Conservation (phyloP, 805 yeast species). For the Candida maesae region DNA sequence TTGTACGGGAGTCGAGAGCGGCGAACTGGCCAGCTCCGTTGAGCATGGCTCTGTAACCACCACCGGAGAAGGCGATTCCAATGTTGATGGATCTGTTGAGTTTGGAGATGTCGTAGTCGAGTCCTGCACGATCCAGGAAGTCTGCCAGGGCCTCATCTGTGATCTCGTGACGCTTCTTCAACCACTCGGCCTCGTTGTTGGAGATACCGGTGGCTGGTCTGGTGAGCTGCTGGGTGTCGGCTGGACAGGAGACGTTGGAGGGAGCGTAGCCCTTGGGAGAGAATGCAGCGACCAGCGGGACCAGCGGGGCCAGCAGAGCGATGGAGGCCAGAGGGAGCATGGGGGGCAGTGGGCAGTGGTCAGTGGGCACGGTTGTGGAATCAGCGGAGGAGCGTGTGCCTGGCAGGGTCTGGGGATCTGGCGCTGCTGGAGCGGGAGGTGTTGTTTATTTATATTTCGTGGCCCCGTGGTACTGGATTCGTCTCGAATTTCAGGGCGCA, state of each 20-base stretch:
- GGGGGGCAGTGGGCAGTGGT: neutral
- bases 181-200: conserved; percentile 48
- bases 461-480: too few species aligned
- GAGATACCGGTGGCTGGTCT: conserved; percentile 52
- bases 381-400: too few species aligned
- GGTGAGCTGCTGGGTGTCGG: conserved; percentile 19
- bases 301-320: conserved; percentile 3
- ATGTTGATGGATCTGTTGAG: conserved; percentile 41
- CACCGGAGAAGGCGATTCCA: conserved; percentile 73
- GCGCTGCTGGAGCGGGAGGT: too few species aligned
- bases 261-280: conserved; percentile 64
- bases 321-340: neutral
- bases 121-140: conserved; percentile 43
- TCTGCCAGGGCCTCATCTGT: conserved; percentile 29
- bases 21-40: conserved; percentile 78
- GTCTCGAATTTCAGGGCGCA: too few species aligned
- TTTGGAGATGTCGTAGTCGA: conserved; percentile 39
- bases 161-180: conserved; percentile 33
- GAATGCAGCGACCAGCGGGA: conserved; percentile 33
- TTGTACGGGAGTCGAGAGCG: conserved; percentile 71
- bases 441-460: too few species aligned
- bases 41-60: conserved; percentile 89
- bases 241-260: conserved; percentile 52
- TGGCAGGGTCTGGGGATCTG: too few species aligned
- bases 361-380: too few species aligned